Evolutionary conservation across 1,139 yeast genomes (phyloP).

Genomic region (Hansenula sp.): DNA sequence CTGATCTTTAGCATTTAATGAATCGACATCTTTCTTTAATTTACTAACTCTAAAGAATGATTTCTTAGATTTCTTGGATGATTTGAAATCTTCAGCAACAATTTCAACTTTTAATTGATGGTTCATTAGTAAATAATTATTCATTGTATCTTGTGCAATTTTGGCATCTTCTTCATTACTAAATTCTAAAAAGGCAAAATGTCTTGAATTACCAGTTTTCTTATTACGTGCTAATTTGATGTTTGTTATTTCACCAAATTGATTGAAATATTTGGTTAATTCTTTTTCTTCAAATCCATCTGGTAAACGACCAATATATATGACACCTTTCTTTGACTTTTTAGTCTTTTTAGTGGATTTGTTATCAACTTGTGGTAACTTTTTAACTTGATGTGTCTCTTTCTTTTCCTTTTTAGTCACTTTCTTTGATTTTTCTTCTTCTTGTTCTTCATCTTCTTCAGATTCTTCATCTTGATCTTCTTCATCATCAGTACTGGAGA

Average conservation of each 20-base stretch:
- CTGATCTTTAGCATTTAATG: conserved; percentile 26
- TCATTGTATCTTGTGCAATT: conserved; percentile 92
- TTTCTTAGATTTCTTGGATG: conserved; percentile 56
- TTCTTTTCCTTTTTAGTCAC: conserved; percentile 6
- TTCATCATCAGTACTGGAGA: conserved; percentile 23
- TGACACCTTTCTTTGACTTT: conserved; percentile 49
- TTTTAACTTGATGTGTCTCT: conserved; percentile 26
- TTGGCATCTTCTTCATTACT: conserved; percentile 70
- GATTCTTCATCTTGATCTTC: conserved; percentile 26
- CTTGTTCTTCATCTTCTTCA: conserved; percentile 25
- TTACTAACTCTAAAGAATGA: conserved; percentile 44
- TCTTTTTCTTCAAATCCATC: conserved; percentile 88
- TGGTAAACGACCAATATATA: conserved; percentile 91
- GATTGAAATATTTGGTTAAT: conserved; percentile 69
- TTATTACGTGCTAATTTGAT: conserved; percentile 84
- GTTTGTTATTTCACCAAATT: conserved; percentile 81
- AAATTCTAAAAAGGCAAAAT: conserved; percentile 89
- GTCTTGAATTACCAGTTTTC: conserved; percentile 88
- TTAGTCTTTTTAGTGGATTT: conserved; percentile 17
- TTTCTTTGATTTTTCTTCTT: conserved; percentile 17
- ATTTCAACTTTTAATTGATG: conserved; percentile 72
- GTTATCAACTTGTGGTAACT: conserved; percentile 18
- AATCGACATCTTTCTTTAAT: conserved; percentile 36
- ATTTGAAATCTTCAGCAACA: conserved; percentile 49
- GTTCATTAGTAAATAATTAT: conserved; percentile 85